These are phyloP conservation scores for Diaporthe vaccinii DNA, from an alignment of 2,329 filamentous ascomycete genomes.

Conservation along the genomic window DNA sequence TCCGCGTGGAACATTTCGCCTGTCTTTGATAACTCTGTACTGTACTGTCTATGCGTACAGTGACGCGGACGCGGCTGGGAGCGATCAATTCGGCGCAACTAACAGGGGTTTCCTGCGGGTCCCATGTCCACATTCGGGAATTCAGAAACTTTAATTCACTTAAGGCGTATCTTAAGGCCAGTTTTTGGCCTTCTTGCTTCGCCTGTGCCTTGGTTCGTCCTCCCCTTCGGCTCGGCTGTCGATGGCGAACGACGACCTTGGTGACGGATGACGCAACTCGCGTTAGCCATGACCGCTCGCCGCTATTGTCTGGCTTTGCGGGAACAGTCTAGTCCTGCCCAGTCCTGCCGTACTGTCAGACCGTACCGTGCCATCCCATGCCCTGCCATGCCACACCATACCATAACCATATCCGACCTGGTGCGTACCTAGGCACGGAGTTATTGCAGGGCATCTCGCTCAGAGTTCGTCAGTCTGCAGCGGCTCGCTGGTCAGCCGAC, in stretches of 20 bases:
- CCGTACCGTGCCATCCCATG: neutral
- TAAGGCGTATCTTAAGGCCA: slow-evolving; percentile 21
- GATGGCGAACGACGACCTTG: slow-evolving; percentile 6
- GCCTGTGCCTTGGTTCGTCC: slow-evolving; percentile 22
- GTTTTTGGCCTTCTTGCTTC: slow-evolving; percentile 11
- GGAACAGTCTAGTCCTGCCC: neutral
- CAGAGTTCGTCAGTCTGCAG: slow-evolving; percentile 16
- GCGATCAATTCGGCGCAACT: slow-evolving; percentile 23
- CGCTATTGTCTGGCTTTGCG: neutral
- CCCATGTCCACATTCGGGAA: slow-evolving; percentile 25
- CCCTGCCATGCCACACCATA: slow-evolving; percentile 1
- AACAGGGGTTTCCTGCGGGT: slow-evolving; percentile 8
- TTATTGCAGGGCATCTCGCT: neutral
- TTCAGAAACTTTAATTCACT: slow-evolving; percentile 31
- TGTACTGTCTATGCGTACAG: neutral
- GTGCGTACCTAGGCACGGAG: slow-evolving; percentile 14
- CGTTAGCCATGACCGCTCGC: slow-evolving; percentile 5
- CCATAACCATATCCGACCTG: slow-evolving; percentile 9
- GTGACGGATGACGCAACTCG: slow-evolving; percentile 25
- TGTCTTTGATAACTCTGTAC: neutral
- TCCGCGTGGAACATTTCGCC: neutral
- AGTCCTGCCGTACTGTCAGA: neutral
- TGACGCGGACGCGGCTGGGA: slow-evolving; percentile 23
- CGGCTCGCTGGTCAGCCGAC: slow-evolving; percentile 7
- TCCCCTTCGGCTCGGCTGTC: slow-evolving; percentile 14